Evolutionary conservation across 1,284 basidiomycete genomes (phyloP).

Genomic region (Austroboletus olivaceoglutinosus): DNA sequence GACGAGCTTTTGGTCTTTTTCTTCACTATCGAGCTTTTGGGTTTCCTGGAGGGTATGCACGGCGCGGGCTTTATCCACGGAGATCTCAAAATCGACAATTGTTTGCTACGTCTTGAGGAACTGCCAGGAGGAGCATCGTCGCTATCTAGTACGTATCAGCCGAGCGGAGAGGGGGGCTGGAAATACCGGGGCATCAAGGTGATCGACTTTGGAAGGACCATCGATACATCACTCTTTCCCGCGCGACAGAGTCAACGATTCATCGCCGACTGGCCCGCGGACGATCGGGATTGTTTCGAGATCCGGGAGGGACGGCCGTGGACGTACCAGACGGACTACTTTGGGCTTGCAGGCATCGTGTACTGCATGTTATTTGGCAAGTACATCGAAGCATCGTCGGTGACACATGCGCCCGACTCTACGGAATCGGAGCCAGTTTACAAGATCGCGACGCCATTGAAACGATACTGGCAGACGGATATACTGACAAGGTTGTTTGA

Average conservation of each 20-base stretch:
- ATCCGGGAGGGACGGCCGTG: constrained; percentile 82
- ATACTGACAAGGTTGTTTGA: constrained; percentile 88
- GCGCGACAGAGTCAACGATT: constrained; percentile 65
- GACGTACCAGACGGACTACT: constrained; percentile 96
- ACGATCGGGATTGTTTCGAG: constrained; percentile 88
- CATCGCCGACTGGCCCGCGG: constrained; percentile 84
- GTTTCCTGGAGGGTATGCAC: constrained; percentile 83
- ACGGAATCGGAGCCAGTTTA: constrained; percentile 41
- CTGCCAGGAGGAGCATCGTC: constrained; percentile 65
- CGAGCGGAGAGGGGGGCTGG: constrained; percentile 83
- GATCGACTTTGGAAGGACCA: constrained; percentile 95
- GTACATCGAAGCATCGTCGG: constrained; percentile 77
- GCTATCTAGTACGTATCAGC: constrained; percentile 77
- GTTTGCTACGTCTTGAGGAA: constrained; percentile 86
- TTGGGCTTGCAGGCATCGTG: constrained; percentile 87
- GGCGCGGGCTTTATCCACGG: constrained; percentile 87
- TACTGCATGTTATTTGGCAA: constrained; percentile 97
- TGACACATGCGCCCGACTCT: constrained; percentile 38
- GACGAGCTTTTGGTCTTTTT: constrained; percentile 96
- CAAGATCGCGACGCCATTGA: constrained; percentile 77
- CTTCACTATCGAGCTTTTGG: constrained; percentile 90
- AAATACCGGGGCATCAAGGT: constrained; percentile 82
- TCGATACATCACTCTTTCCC: constrained; percentile 84
- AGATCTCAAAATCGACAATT: constrained; percentile 99
- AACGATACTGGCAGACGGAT: constrained; percentile 93